A percentile compares a stretch with the other conserved stretches of the same genome.
Evolutionary conservation across 768 basidiomycete genomes (phyloP).

Genomic region (Suillus sp.): DNA sequence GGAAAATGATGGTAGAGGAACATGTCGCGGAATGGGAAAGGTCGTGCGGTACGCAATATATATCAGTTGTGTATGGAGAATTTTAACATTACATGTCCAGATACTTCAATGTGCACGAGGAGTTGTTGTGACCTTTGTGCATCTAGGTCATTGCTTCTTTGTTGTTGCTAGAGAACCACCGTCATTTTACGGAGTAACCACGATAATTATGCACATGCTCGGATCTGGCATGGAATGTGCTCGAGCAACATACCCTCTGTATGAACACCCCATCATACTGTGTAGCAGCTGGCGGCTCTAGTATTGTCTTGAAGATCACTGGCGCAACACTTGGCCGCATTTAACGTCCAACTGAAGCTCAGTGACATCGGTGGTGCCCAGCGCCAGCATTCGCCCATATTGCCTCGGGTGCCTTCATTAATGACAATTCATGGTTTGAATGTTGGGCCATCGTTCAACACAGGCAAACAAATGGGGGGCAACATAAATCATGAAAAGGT

Average conservation of each 20-base stretch:
- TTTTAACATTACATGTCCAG: constrained; percentile 25
- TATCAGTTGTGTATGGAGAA: background rate
- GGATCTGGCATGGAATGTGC: background rate
- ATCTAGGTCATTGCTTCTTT: background rate
- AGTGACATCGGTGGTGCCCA: background rate
- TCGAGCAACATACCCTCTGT: background rate
- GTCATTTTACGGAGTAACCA: background rate
- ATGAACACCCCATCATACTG: background rate
- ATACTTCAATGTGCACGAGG: constrained; percentile 57
- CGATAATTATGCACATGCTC: background rate
- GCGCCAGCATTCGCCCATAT: background rate
- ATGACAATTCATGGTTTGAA: background rate
- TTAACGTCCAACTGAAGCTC: background rate
- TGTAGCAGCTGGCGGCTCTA: background rate
- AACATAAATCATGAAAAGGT: background rate
- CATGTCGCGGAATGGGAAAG: constrained; percentile 62
- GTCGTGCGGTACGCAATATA: constrained; percentile 60
- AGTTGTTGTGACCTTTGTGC: constrained; percentile 35
- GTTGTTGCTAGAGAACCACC: background rate
- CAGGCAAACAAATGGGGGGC: background rate
- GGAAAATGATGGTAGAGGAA: constrained; percentile 65
- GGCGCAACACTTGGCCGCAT: background rate
- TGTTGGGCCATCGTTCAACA: background rate
- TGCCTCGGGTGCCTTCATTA: background rate
- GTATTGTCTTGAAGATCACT: background rate